Evolutionary conservation across 2,329 filamentous ascomycete genomes (phyloP).

Genomic region (Salinomyces thailandicus): DNA sequence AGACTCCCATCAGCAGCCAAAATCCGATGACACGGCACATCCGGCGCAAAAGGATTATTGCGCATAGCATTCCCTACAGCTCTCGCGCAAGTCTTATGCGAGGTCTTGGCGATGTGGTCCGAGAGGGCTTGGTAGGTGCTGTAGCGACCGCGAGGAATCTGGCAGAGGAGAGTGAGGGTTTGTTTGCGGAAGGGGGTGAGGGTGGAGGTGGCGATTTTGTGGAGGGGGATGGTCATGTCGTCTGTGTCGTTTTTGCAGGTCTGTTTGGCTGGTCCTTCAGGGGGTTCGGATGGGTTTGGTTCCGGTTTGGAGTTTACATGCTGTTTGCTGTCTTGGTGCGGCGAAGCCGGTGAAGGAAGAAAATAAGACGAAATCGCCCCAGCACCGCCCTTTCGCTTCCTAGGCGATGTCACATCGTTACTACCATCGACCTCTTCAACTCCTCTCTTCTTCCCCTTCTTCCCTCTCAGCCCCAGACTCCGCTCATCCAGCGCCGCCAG

Average conservation of each 20-base stretch:
- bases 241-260: background rate
- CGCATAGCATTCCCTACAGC: conserved; percentile 33
- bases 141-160: conserved; percentile 26
- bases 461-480: conserved; percentile 32
- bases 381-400: conserved; percentile 13
- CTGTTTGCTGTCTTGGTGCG: background rate
- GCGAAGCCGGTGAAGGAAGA: conserved; percentile 15
- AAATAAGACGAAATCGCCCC: conserved; percentile 23
- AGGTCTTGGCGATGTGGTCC: conserved; percentile 21
- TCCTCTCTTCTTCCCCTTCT: conserved; percentile 17
- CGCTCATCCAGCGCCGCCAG: conserved; percentile 30
- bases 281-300: background rate
- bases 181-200: conserved; percentile 40
- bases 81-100: conserved; percentile 28
- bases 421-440: background rate
- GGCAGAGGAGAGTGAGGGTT: conserved; percentile 25
- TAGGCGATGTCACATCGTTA: conserved; percentile 4
- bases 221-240: conserved; percentile 20
- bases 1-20: conserved; percentile 29
- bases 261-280: background rate
- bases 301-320: background rate
- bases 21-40: conserved; percentile 34
- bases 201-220: conserved; percentile 34
- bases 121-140: conserved; percentile 29
- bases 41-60: conserved; percentile 34